Conservation (phyloP, 305 asterid genomes). For the Withania somnifera region DNA sequence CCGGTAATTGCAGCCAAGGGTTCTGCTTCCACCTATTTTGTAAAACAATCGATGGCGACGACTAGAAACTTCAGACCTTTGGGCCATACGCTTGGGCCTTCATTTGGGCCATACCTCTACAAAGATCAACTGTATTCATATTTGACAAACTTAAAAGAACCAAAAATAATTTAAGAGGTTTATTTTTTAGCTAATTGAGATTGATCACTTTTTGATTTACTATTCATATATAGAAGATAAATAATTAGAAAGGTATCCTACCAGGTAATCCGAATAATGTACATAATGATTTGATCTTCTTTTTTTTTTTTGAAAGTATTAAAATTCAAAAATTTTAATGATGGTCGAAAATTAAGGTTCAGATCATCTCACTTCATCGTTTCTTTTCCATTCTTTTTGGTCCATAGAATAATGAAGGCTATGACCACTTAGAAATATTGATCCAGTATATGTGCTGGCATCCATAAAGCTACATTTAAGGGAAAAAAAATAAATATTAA, state of each 20-base stretch:
- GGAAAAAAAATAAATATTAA: background rate
- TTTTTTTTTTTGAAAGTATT: no score
- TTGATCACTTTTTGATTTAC: background rate
- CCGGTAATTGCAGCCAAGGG: no score
- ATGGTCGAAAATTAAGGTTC: background rate
- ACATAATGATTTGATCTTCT: no score
- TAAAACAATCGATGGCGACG: no score
- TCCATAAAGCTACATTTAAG: background rate
- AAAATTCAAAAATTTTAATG: no score
- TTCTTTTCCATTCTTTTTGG: background rate
- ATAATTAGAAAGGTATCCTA: background rate
- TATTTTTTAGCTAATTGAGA: background rate
- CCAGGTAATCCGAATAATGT: no score
- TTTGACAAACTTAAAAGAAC: no score
- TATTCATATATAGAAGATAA: background rate
- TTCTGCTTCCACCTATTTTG: no score
- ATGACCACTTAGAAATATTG: background rate
- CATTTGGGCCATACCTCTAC: no score
- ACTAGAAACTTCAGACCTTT: no score
- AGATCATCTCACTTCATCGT: background rate
- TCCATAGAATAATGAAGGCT: background rate
- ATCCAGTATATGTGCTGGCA: background rate
- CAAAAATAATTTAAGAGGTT: background rate
- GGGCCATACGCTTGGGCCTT: no score
- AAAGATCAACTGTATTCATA: no score